Percentiles rank a stretch among this genome's conserved stretches.
Evolutionary conservation across 345 rosid species (phyloP).

Genomic region (Gossypium stocksii): DNA sequence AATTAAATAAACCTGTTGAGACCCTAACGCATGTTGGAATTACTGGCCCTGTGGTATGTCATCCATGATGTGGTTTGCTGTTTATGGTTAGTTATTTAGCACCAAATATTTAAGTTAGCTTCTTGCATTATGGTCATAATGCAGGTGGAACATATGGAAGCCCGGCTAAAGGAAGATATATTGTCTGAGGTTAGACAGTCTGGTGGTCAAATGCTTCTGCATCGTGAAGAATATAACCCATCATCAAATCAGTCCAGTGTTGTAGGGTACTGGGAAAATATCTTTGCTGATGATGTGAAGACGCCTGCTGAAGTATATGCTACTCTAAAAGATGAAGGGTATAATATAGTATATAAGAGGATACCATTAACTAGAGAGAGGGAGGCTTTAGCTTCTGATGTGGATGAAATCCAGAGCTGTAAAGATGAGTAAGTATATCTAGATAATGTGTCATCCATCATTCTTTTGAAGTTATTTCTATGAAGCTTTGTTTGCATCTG

Average conservation of each 20-base stretch:
- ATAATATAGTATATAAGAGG: constrained; percentile 64
- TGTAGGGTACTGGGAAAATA: constrained; percentile 92
- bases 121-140: constrained; percentile 16
- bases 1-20: constrained; percentile 85
- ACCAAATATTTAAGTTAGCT: constrained; percentile 9
- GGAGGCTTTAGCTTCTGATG: constrained; percentile 82
- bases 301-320: constrained; percentile 90
- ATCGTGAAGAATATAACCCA: constrained; percentile 84
- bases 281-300: constrained; percentile 71
- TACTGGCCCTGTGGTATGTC: constrained; percentile 75
- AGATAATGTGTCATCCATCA: constrained; percentile 4
- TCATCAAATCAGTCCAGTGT: constrained; percentile 69
- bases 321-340: constrained; percentile 62
- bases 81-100: not conserved
- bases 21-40: constrained; percentile 92
- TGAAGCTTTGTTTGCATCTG: not conserved
- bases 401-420: constrained; percentile 73
- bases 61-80: constrained; percentile 11
- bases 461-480: not conserved
- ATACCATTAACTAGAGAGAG: constrained; percentile 95
- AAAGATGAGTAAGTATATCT: constrained; percentile 64
- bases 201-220: constrained; percentile 84
- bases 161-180: constrained; percentile 87
- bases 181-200: constrained; percentile 62
- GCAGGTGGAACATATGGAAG: constrained; percentile 89